Evolutionary conservation across 345 rosid genomes (phyloP), one percentile per base, ranked within the genome.

Genomic region (Nasturtium officinale): DNA sequence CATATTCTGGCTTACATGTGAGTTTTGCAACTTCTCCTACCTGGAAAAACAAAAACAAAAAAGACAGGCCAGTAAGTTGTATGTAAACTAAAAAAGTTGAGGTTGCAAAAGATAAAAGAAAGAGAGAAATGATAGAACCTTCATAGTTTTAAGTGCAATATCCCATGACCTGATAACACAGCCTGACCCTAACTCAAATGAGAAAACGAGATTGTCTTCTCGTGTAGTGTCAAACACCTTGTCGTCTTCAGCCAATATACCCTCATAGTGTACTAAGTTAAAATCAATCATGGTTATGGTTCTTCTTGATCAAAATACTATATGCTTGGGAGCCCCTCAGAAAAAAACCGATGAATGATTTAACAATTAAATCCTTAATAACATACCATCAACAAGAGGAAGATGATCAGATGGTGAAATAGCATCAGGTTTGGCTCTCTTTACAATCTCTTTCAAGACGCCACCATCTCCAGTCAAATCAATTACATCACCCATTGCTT

Each of bases 21-120:
- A 91, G 73, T 77, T 87, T 90, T 3, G 99, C 99, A 80, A 95
- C 85, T 82, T 95, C 99, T 35, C 99, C 99, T 42, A 90, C 98
- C 98, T 95, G 82, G 54, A 51, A 18, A n/a, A n/a, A n/a, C n/a
- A n/a, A n/a, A n/a, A n/a, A n/a, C n/a, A n/a, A n/a, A 69, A 32
- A 28, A 17, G 42, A 7, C 20, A 13, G 6, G 15, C 29, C 46
- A 53, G 26, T 51, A 11, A 72, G 46, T 52, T 23, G 3, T 43
- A 18, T 3, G 4, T 26, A 52, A 12, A 47, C 33, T 18, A 51
- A 18, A 56, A 51, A 64, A n/a, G 16, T 6, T 50, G 30, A 37
- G 25, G 2, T 23, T 23, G 25, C 25, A 48, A 71, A 48, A 15
- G 33, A 15, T 3, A 0, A 5, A 45, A 6, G 6, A 55, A 43